Percentiles rank a stretch among this genome's conserved stretches.
Evolutionary conservation across 2,329 filamentous ascomycete species (phyloP).

Genomic region (Monosporascus cannonballus): DNA sequence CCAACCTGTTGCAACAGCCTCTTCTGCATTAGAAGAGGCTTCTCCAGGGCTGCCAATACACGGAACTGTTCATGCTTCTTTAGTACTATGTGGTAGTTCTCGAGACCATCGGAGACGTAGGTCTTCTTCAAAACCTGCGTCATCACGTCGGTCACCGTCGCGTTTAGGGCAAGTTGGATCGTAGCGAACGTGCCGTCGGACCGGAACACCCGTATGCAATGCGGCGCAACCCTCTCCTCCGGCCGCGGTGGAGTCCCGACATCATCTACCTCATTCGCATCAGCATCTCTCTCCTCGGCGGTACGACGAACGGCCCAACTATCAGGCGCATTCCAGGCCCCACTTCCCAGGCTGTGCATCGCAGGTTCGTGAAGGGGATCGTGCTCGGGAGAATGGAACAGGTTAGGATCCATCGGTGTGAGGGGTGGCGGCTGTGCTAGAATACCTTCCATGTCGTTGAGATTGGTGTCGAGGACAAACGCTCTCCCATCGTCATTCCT

Average conservation of each 20-base stretch:
- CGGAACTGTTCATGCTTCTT: constrained; percentile 86
- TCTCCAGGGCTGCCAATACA: constrained; percentile 70
- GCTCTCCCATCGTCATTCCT: constrained; percentile 53
- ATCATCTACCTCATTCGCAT: constrained; percentile 59
- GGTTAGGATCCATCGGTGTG: constrained; percentile 61
- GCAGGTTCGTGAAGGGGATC: constrained; percentile 18
- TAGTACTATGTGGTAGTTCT: constrained; percentile 94
- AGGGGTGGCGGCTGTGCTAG: constrained; percentile 64
- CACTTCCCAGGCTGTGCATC: constrained; percentile 31
- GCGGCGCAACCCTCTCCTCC: constrained; percentile 70
- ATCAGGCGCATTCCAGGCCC: constrained; percentile 87
- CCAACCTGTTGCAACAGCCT: constrained; percentile 84
- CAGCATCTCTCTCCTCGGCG: constrained; percentile 57
- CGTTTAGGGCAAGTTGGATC: constrained; percentile 74
- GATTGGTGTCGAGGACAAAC: constrained; percentile 79
- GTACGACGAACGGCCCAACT: constrained; percentile 87
- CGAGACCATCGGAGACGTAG: constrained; percentile 79
- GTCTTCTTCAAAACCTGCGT: constrained; percentile 92
- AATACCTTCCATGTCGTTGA: constrained; percentile 89
- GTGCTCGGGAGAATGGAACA: constrained; percentile 26
- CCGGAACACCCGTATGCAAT: constrained; percentile 93
- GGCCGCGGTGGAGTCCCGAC: constrained; percentile 58
- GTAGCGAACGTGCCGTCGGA: constrained; percentile 93
- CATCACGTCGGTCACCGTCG: constrained; percentile 81
- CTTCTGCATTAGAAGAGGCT: constrained; percentile 88